Base-by-base conservation (phyloP, 2,329 filamentous ascomycete genomes). In the Grosmannia huntii region DNA sequence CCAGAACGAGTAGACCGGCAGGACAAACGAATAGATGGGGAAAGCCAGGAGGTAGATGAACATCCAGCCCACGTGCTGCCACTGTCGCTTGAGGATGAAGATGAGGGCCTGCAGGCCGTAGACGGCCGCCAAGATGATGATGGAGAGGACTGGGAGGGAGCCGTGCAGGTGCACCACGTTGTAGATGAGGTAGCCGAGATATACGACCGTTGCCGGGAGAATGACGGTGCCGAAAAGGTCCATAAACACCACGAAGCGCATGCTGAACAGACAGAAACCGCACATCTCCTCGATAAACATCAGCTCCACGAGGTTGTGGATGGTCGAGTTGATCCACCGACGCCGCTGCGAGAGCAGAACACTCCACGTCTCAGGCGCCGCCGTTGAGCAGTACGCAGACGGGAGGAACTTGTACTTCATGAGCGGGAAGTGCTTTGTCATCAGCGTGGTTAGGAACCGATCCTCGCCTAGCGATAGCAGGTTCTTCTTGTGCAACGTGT, bases 21-120 rank as follows among this genome's bases (percentile, higher is more conserved):
- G 81, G 62, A 95, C 69, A 66, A 99, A 89, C 4, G 87, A 94
- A 76, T 92, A 96, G 65, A 99, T 87, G 0, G 94, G 94, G 76
- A 88, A 96, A 3, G 94, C 94, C n/a, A 95, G 65, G 62, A 99
- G 80, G 74, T 99, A 99, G 69, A 99, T 97, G 64, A 99, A 86
- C 91, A 99, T 97, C 94, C 94, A 99, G 65, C 94, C 94, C 61
- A 99, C 83, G 69, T 97, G 92, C 70, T 99, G 91, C 94, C 94
- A 99, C 72, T 97, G 90, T 56, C 94, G 82, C 76, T 96, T 96
- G 66, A 97, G 78, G 65, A 97, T 90, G 75, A 99, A 99, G 67
- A 99, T 95, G 61, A 97, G 74, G 2, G 91, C 91, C 69, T 99
- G 94, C 3, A 99, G 83, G 79, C 94, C 94, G 67, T 99, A 99